phyloP scores from a whole-genome alignment of 208 protist species.

The Leishmania tropica region DNA sequence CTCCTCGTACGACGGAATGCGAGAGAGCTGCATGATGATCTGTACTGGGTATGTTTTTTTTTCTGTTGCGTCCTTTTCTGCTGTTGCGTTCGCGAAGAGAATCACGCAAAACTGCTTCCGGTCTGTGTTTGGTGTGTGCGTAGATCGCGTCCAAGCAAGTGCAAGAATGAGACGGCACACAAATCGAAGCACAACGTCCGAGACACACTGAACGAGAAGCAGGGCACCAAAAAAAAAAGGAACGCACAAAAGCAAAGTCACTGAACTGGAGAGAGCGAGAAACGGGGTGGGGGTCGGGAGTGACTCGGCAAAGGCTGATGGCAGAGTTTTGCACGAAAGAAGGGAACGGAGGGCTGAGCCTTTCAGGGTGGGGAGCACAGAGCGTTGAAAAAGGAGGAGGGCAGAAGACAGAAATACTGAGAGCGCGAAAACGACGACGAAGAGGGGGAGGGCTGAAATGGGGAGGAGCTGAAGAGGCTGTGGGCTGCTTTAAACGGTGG shows the following conservation, averaged over 20 bases:
- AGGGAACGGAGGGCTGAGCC: background rate
- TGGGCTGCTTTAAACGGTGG: background rate
- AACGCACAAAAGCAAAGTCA: too few relatives aligned
- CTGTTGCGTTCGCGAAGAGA: background rate
- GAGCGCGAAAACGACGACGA: background rate
- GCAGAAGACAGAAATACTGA: background rate
- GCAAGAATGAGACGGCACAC: background rate
- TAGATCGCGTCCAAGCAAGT: too few relatives aligned
- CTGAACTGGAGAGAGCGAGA: background rate
- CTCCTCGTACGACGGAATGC: slow-evolving; percentile 42
- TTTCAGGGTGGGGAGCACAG: background rate
- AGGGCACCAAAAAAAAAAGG: background rate
- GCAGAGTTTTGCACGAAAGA: background rate
- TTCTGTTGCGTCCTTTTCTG: background rate
- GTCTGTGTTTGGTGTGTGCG: background rate
- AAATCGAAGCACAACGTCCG: background rate
- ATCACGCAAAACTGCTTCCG: background rate
- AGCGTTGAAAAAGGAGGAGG: background rate
- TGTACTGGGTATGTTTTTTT: background rate
- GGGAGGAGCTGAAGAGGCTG: background rate
- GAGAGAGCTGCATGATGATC: slow-evolving; percentile 21
- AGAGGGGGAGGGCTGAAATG: background rate
- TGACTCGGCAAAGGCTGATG: background rate
- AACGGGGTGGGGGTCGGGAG: background rate
- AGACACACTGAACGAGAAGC: background rate